phyloP scores from a whole-genome alignment of 2,329 filamentous ascomycete species.

The Gnomoniopsis sp. region DNA sequence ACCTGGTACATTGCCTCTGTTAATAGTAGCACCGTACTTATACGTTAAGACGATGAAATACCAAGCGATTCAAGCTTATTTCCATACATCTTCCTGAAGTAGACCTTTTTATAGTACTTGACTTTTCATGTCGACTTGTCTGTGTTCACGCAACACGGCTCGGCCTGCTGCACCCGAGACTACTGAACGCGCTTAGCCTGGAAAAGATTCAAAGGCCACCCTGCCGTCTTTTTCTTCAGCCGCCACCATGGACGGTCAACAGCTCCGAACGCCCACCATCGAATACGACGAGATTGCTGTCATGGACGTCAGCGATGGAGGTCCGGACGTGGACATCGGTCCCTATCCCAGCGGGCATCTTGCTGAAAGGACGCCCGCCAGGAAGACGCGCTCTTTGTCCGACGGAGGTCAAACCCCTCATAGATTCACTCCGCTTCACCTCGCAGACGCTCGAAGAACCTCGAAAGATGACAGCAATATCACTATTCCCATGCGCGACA shows the following conservation, averaged over 20 bases:
- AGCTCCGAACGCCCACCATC: constrained; percentile 16
- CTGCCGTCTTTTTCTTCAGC: not conserved
- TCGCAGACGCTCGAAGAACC: constrained; percentile 49
- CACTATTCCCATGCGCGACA: constrained; percentile 27
- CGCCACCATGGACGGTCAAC: constrained; percentile 9
- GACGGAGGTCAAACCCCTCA: constrained; percentile 57
- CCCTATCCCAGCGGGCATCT: not conserved
- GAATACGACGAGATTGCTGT: constrained; percentile 23
- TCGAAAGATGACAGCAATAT: constrained; percentile 67
- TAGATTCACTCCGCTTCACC: constrained; percentile 54
- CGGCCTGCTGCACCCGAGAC: too few species aligned
- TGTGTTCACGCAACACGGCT: too few species aligned
- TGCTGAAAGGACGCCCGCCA: constrained; percentile 35
- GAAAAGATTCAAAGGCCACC: too few species aligned
- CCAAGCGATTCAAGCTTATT: too few species aligned
- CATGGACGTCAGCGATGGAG: constrained; percentile 13
- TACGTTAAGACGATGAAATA: too few species aligned
- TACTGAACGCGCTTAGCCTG: too few species aligned
- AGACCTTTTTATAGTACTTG: too few species aligned
- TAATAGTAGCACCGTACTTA: too few species aligned
- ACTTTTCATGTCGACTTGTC: too few species aligned
- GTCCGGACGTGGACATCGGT: not conserved
- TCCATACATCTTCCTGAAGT: too few species aligned
- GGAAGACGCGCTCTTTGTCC: constrained; percentile 62
- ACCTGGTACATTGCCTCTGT: too few species aligned